A percentile compares a stretch with the other conserved stretches of the same genome.
Conservation (phyloP, 164 flowering plant species). For the Saururus chinensis region DNA sequence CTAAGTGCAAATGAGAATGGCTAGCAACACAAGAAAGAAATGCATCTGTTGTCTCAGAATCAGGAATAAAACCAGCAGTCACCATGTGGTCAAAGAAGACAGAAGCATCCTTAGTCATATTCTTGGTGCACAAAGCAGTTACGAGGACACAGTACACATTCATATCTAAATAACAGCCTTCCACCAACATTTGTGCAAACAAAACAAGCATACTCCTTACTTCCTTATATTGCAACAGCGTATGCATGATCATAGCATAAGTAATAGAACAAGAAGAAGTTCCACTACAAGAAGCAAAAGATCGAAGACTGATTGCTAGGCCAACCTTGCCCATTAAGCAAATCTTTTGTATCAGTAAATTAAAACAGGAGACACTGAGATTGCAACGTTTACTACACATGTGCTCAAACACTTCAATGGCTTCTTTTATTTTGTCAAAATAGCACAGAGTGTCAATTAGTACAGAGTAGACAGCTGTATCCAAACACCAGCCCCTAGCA, state of each 20-base stretch:
- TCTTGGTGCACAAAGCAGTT: slow-evolving; percentile 21
- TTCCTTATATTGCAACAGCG: slow-evolving; percentile 20
- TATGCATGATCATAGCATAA: slow-evolving; percentile 34
- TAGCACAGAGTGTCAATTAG: slow-evolving; percentile 43
- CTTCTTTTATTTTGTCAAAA: slow-evolving; percentile 32
- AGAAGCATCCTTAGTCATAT: slow-evolving; percentile 22
- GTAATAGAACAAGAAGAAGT: slow-evolving; percentile 22
- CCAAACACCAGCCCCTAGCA: slow-evolving; percentile 36
- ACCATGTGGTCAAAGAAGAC: slow-evolving; percentile 40
- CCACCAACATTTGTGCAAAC: slow-evolving; percentile 44
- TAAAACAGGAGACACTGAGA: slow-evolving; percentile 30
- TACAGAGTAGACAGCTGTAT: slow-evolving; percentile 26
- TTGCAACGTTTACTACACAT: slow-evolving; percentile 32
- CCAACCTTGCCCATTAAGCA: slow-evolving; percentile 33
- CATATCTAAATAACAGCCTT: slow-evolving; percentile 32
- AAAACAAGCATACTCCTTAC: slow-evolving; percentile 15
- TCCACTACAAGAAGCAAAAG: slow-evolving; percentile 27
- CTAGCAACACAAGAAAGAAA: slow-evolving; percentile 29
- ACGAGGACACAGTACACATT: slow-evolving; percentile 38
- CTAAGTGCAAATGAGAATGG: slow-evolving; percentile 30
- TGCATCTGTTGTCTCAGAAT: slow-evolving; percentile 24
- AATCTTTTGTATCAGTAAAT: slow-evolving; percentile 30
- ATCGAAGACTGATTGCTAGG: slow-evolving; percentile 35
- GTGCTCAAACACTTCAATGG: slow-evolving; percentile 38
- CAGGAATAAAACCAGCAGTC: slow-evolving; percentile 34